These are phyloP conservation scores for Eucalyptus polyanthemos DNA, from an alignment of 345 rosid genomes.

Conservation along the genomic window DNA sequence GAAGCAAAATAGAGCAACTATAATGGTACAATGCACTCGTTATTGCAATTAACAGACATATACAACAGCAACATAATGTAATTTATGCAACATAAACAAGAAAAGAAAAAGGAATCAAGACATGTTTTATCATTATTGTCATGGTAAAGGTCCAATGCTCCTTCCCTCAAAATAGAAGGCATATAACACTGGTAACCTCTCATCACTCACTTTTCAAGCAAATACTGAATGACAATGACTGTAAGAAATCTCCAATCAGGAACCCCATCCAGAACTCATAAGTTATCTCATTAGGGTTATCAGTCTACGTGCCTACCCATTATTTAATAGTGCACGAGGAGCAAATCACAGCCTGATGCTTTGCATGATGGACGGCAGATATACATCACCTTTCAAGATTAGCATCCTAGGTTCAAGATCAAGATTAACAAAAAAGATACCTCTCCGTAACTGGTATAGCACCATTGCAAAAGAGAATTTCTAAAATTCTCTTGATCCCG, in stretches of 20 bases:
- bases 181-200: neutral
- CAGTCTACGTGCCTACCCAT: neutral
- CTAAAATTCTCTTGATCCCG: constrained; percentile 74
- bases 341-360: neutral
- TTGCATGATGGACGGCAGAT: neutral
- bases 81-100: neutral
- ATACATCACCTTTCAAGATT: neutral
- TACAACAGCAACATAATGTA: neutral
- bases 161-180: neutral
- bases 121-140: neutral
- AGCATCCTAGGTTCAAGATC: neutral
- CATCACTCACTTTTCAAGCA: neutral
- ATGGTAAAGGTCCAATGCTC: neutral
- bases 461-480: constrained; percentile 96
- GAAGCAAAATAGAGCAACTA: neutral
- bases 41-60: neutral
- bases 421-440: constrained; percentile 15
- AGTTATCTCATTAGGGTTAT: neutral
- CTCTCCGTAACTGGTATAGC: constrained; percentile 97
- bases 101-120: neutral
- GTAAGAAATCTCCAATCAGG: neutral
- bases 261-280: neutral
- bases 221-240: neutral
- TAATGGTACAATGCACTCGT: neutral
- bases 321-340: neutral